phyloP scores from a whole-genome alignment of 2,329 filamentous ascomycete genomes.

The Penicillium sclerotiorum region DNA sequence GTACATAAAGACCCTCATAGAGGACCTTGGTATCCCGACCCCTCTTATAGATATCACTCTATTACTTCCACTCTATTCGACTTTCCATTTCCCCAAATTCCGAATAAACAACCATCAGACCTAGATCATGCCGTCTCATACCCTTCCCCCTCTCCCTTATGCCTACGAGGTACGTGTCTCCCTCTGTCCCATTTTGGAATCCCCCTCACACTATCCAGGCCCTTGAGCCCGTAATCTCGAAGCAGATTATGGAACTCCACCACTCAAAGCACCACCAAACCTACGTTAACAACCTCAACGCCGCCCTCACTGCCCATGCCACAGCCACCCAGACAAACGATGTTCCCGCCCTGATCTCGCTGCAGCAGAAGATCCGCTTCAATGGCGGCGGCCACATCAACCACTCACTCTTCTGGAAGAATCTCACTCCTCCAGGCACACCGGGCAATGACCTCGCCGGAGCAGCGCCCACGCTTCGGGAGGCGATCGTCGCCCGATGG shows the following conservation, averaged over 20 bases:
- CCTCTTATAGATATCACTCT: not conserved
- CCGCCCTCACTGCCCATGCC: constrained; percentile 67
- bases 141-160: constrained; percentile 68
- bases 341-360: constrained; percentile 64
- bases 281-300: constrained; percentile 87
- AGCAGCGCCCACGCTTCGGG: constrained; percentile 60
- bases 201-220: constrained; percentile 62
- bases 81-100: not conserved
- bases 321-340: constrained; percentile 60
- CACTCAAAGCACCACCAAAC: constrained; percentile 92
- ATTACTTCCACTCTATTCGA: not conserved
- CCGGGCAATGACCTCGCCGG: constrained; percentile 58
- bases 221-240: constrained; percentile 77
- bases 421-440: constrained; percentile 66
- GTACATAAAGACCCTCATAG: not conserved
- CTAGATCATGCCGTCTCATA: constrained; percentile 50
- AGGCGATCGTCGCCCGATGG: constrained; percentile 67
- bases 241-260: constrained; percentile 93
- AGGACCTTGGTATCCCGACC: constrained; percentile 20
- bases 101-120: not conserved
- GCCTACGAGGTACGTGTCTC: constrained; percentile 65
- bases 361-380: constrained; percentile 78
- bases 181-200: not conserved
- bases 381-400: constrained; percentile 93
- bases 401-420: constrained; percentile 91